Evolutionary conservation across 495 filamentous ascomycete species (phyloP).

Genomic region (Aspergillus indologenus): DNA sequence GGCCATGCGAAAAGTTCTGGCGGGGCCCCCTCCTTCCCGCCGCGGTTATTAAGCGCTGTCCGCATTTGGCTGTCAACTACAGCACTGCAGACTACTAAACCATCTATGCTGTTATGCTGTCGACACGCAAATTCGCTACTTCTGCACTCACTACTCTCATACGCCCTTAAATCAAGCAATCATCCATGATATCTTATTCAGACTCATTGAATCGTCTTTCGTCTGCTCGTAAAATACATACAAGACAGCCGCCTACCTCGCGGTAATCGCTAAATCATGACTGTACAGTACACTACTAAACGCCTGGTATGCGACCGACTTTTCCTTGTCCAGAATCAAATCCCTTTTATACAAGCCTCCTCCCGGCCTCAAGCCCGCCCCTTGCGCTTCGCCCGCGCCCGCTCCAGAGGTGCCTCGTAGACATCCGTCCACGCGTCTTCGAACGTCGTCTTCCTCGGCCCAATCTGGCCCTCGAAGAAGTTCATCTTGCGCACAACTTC

Average conservation of each 20-base stretch:
- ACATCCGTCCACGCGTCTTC: conserved; percentile 67
- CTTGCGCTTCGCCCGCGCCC: conserved; percentile 22
- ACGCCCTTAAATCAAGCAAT: too few relatives aligned
- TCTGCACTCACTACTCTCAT: too few relatives aligned
- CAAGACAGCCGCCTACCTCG: conserved; percentile 1
- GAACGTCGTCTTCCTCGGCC: conserved; percentile 64
- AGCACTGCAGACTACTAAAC: neutral
- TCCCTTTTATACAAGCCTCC: neutral
- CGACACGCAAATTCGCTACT: too few relatives aligned
- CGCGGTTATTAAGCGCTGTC: too few relatives aligned
- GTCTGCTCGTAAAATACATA: neutral
- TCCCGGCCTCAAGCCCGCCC: conserved; percentile 12
- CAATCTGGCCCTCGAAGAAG: conserved; percentile 61
- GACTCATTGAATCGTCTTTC: neutral
- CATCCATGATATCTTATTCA: neutral
- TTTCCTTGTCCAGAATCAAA: conserved; percentile 3
- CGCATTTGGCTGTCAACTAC: too few relatives aligned
- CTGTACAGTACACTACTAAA: conserved; percentile 6
- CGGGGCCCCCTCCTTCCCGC: too few relatives aligned
- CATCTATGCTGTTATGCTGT: neutral
- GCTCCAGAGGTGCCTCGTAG: conserved; percentile 25
- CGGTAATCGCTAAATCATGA: conserved; percentile 4
- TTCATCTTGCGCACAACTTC: conserved; percentile 76
- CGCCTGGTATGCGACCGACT: conserved; percentile 12
- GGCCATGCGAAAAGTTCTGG: neutral